These are phyloP conservation scores for Bolboschoenoplectus hybrid DNA, from an alignment of 202 grass and related monocot species.

Conservation along the genomic window DNA sequence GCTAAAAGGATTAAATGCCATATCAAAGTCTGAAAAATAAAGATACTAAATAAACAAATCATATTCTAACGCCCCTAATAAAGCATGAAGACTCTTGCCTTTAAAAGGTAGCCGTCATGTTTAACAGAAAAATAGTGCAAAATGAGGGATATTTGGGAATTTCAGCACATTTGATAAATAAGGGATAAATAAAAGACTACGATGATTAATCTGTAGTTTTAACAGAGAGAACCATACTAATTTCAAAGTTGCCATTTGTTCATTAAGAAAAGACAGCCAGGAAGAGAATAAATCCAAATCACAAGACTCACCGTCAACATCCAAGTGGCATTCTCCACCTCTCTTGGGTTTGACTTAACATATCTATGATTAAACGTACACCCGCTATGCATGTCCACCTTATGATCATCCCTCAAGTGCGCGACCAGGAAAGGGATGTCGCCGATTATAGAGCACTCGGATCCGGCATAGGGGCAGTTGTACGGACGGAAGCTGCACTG, in stretches of 20 bases:
- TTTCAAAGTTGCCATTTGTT: not conserved
- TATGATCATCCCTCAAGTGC: slow-evolving; percentile 86
- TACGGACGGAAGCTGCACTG: slow-evolving; percentile 75
- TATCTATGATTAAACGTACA: slow-evolving; percentile 98
- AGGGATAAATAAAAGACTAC: not conserved
- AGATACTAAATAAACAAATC: no score
- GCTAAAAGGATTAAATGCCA: no score
- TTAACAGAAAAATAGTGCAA: not conserved
- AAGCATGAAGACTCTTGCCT: no score
- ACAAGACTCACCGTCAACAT: slow-evolving; percentile 73
- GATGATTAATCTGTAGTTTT: not conserved
- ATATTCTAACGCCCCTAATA: no score
- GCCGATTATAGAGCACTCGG: slow-evolving; percentile 62
- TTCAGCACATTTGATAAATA: not conserved
- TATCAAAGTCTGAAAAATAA: no score
- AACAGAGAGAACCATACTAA: not conserved
- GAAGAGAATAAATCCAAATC: slow-evolving; percentile 17
- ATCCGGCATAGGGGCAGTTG: slow-evolving; percentile 82
- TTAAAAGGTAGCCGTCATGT: not conserved
- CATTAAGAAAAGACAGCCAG: slow-evolving; percentile 10
- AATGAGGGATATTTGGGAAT: not conserved
- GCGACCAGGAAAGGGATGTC: slow-evolving; percentile 80
- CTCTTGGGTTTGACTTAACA: slow-evolving; percentile 71
- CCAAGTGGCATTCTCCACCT: slow-evolving; percentile 92
- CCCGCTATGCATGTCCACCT: slow-evolving; percentile 82